Evolutionary conservation across 1,139 yeast genomes (phyloP).

Genomic region (Candida sanyaensis): DNA sequence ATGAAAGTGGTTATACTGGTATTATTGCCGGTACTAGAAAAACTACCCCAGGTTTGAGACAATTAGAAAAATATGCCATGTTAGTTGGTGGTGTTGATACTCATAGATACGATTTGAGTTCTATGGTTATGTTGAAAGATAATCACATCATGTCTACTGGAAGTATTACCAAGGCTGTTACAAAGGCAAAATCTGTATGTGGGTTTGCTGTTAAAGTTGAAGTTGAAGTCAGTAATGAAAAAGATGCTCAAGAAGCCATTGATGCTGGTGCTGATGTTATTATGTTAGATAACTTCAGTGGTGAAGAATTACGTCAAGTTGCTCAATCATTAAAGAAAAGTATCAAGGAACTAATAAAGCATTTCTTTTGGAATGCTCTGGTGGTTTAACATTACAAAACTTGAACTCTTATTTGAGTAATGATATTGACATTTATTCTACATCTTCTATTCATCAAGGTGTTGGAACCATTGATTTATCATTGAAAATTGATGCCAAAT

Average conservation of each 20-base stretch:
- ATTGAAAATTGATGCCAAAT: slow-evolving; percentile 58
- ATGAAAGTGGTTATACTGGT: slow-evolving; percentile 73
- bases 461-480: slow-evolving; percentile 79
- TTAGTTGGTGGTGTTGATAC: slow-evolving; percentile 93
- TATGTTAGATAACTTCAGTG: slow-evolving; percentile 88
- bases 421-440: slow-evolving; percentile 86
- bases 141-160: slow-evolving; percentile 94
- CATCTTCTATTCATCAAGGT: slow-evolving; percentile 94
- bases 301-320: slow-evolving; percentile 63
- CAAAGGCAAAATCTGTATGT: slow-evolving; percentile 73
- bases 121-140: slow-evolving; percentile 96
- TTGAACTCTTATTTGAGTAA: slow-evolving; percentile 66
- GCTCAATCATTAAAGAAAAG: slow-evolving; percentile 62
- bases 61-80: slow-evolving; percentile 91
- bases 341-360: slow-evolving; percentile 53
- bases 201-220: slow-evolving; percentile 92
- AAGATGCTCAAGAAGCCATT: slow-evolving; percentile 89
- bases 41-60: slow-evolving; percentile 94
- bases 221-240: slow-evolving; percentile 83
- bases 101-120: slow-evolving; percentile 86
- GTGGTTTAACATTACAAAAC: slow-evolving; percentile 79
- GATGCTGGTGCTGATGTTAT: slow-evolving; percentile 94
- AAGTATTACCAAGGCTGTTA: slow-evolving; percentile 82
- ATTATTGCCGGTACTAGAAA: slow-evolving; percentile 96
- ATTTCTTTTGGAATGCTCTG: slow-evolving; percentile 85